phyloP scores from a whole-genome alignment of 2,329 filamentous ascomycete genomes.

The Xylaria sp. region DNA sequence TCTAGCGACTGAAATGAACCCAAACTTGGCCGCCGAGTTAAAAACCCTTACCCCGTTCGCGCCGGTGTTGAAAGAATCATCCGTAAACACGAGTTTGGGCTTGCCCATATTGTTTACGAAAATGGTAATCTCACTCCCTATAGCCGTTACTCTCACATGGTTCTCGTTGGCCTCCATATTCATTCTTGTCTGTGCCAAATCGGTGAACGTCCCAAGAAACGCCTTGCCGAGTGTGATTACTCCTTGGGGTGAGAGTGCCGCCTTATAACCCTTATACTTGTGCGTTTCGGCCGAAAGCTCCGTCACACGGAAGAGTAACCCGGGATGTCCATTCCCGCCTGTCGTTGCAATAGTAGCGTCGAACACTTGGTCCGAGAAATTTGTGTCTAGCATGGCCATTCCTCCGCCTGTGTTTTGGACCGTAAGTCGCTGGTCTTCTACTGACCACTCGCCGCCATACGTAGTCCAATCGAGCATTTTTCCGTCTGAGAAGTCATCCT shows the following conservation, averaged over 20 bases:
- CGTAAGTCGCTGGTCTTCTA: conserved; percentile 37
- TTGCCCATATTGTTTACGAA: conserved; percentile 36
- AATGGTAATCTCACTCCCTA: conserved; percentile 36
- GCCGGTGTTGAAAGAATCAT: conserved; percentile 32
- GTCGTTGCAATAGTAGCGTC: conserved; percentile 39
- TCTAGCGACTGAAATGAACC: conserved; percentile 37
- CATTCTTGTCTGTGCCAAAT: conserved; percentile 19
- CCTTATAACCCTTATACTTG: conserved; percentile 23
- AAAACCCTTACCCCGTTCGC: conserved; percentile 36
- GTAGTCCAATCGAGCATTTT: conserved; percentile 47
- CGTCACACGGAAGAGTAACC: conserved; percentile 45
- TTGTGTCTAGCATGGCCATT: conserved; percentile 44
- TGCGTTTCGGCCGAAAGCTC: conserved; percentile 31
- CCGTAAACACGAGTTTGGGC: conserved; percentile 31
- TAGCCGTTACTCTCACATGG: conserved; percentile 35
- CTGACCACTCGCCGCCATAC: conserved; percentile 37
- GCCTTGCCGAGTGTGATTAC: conserved; percentile 20
- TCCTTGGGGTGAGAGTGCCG: conserved; percentile 15
- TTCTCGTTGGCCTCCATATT: conserved; percentile 26
- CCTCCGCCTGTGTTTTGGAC: conserved; percentile 22
- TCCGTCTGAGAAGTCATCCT: conserved; percentile 50
- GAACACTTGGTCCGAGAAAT: conserved; percentile 43
- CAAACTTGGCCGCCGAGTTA: conserved; percentile 31
- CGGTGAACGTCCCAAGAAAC: conserved; percentile 13
- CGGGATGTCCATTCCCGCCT: conserved; percentile 37